These are phyloP conservation scores for Hygrocybe punicea DNA, from an alignment of 768 basidiomycete genomes.

Conservation along the genomic window DNA sequence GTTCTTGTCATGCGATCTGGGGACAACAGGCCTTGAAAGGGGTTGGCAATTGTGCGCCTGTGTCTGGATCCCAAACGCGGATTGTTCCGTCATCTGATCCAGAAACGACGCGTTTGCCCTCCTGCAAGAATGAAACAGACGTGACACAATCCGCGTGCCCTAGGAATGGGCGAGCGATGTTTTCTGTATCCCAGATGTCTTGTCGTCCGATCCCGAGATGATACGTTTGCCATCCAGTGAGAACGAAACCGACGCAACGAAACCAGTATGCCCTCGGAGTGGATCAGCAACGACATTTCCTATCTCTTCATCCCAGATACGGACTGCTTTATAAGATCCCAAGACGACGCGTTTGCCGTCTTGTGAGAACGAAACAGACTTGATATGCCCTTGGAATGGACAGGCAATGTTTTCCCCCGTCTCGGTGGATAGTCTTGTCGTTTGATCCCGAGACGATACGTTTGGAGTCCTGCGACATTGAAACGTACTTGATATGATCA, in stretches of 20 bases:
- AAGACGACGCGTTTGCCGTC: constrained; percentile 20
- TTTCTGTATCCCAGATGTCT: too few species aligned
- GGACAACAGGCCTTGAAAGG: not conserved
- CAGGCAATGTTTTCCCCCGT: constrained; percentile 2
- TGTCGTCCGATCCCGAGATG: too few species aligned
- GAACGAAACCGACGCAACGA: not conserved
- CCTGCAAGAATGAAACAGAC: constrained; percentile 1
- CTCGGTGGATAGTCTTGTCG: not conserved
- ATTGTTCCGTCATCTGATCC: constrained; percentile 5
- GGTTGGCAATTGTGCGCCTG: constrained; percentile 6
- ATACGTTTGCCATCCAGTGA: too few species aligned
- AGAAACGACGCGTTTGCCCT: constrained; percentile 17
- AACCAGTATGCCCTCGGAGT: not conserved
- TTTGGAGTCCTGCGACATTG: constrained; percentile 26
- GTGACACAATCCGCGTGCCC: too few species aligned
- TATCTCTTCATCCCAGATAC: constrained; percentile 1
- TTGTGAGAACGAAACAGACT: constrained; percentile 26
- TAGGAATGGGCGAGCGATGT: too few species aligned
- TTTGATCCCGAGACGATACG: constrained; percentile 19
- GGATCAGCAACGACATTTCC: not conserved
- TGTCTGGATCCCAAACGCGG: constrained; percentile 16
- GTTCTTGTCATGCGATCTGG: too few species aligned
- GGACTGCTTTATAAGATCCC: constrained; percentile 20
- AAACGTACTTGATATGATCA: constrained; percentile 6
- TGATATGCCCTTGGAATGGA: constrained; percentile 13